Conservation (phyloP, 1,139 yeast species). For the Scheffersomyces insectosa region DNA sequence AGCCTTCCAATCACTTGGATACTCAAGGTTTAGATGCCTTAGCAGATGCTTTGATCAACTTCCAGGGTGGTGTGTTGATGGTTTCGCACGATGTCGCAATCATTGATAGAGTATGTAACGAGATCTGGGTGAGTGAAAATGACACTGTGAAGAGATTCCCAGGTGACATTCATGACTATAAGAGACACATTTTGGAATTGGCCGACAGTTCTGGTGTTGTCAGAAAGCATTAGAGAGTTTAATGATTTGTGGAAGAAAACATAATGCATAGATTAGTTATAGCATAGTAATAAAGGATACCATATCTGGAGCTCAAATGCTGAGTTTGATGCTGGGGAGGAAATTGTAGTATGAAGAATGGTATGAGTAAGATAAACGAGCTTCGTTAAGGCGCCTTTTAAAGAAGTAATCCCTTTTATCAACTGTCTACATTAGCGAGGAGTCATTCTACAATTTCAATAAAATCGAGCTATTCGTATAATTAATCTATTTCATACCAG, state of each 20-base stretch:
- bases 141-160: conserved; percentile 78
- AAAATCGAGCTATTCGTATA: no score
- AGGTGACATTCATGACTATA: conserved; percentile 85
- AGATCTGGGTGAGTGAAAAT: conserved; percentile 92
- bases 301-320: no score
- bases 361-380: no score
- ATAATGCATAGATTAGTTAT: not conserved
- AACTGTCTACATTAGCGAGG: no score
- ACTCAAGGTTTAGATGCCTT: conserved; percentile 96
- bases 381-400: no score
- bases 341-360: no score
- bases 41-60: conserved; percentile 80
- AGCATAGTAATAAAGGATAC: no score
- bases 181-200: conserved; percentile 75
- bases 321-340: no score
- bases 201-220: conserved; percentile 91
- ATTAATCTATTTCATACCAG: no score
- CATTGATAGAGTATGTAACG: conserved; percentile 84
- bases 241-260: not conserved
- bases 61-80: conserved; percentile 95
- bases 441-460: no score
- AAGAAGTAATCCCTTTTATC: no score
- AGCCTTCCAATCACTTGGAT: conserved; percentile 98
- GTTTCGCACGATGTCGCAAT: conserved; percentile 96
- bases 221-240: conserved; percentile 56